Conservation (phyloP, 352 stramenopile genomes). For the Globisporangium orthogonon region DNA sequence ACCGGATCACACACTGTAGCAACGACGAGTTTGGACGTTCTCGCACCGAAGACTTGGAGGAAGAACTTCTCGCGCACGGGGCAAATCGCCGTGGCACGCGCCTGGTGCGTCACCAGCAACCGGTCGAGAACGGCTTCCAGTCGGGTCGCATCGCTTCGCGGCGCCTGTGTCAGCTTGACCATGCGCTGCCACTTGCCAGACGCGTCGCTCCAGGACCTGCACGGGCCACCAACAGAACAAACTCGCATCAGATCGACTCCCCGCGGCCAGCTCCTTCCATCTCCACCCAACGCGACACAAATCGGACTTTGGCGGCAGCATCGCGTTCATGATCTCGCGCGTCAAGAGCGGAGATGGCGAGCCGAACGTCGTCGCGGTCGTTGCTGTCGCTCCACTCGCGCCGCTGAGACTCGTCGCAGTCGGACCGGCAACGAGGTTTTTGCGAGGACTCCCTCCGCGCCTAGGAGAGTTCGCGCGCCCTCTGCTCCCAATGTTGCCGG, state of each 20-base stretch:
- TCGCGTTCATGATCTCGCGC: constrained; percentile 56
- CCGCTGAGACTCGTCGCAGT: constrained; percentile 7
- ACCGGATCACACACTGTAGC: no score
- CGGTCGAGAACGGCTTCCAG: constrained; percentile 39
- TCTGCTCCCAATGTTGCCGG: not conserved
- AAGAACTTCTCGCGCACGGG: constrained; percentile 68
- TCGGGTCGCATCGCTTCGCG: constrained; percentile 32
- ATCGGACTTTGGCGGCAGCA: constrained; percentile 63
- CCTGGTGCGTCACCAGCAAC: constrained; percentile 44
- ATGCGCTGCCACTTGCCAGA: constrained; percentile 68
- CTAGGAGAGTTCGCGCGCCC: constrained; percentile 14
- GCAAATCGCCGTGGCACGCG: constrained; percentile 55
- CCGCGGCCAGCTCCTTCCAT: not conserved
- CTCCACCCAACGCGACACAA: not conserved
- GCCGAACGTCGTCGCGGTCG: not conserved
- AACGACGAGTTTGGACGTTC: no score
- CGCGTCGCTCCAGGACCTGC: constrained; percentile 48
- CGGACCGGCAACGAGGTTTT: constrained; percentile 8
- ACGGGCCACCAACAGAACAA: not conserved
- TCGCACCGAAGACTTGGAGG: constrained; percentile 55
- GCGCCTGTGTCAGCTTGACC: constrained; percentile 37
- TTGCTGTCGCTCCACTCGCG: constrained; percentile 8
- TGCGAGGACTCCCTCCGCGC: constrained; percentile 17
- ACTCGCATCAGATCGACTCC: not conserved
- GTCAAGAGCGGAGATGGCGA: constrained; percentile 15